Evolutionary conservation across 768 basidiomycete genomes (phyloP), one percentile per base, ranked within the genome.

Genomic region (Mycena haematopus): DNA sequence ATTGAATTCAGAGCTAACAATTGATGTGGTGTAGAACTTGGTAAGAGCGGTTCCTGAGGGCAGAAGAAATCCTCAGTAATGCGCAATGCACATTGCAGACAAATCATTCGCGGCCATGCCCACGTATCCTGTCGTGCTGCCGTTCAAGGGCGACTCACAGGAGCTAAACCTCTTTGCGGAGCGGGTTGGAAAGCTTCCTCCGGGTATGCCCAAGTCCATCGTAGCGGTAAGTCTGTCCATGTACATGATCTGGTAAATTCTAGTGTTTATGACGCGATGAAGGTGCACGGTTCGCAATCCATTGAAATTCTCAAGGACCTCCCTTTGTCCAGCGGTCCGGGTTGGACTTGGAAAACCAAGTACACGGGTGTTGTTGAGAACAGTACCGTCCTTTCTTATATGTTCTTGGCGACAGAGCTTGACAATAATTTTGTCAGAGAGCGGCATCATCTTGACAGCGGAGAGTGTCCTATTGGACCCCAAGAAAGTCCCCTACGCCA

Each of bases 51-150:
- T n/a, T 9, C 40, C 9, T 31, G 11, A 10, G 25, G 19, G 2
- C 21, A 2, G 6, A 29, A 44, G 40, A 11, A 27, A 11, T 54
- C 2, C n/a, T 54, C 17, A 54, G 13, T 11, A 21, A 13, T 24
- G n/a, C 31, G 40, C 1, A 13, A 17, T 6, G 17, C 17, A 9
- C n/a, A n/a, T 40, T 36, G 15, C 62, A 90, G 89, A 89, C 75
- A 81, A 83, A 63, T 78, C 82, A 29, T 96, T 91, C 75, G 79
- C 88, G 15, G 85, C 92, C 3, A 80, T 95, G 69, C 93, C 94
- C 10, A 95, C 93, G 0, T 96, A 89, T 74, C 93, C 93, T 2
- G 91, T 93, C 17, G 90, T 92, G 0, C 81, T 95, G 6, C 77
- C 74, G 29, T 80, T 93, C 71, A 94, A 93, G 76, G 88, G 90